Evolutionary conservation across 768 basidiomycete genomes (phyloP).

Genomic region (Chalciporus chontae): DNA sequence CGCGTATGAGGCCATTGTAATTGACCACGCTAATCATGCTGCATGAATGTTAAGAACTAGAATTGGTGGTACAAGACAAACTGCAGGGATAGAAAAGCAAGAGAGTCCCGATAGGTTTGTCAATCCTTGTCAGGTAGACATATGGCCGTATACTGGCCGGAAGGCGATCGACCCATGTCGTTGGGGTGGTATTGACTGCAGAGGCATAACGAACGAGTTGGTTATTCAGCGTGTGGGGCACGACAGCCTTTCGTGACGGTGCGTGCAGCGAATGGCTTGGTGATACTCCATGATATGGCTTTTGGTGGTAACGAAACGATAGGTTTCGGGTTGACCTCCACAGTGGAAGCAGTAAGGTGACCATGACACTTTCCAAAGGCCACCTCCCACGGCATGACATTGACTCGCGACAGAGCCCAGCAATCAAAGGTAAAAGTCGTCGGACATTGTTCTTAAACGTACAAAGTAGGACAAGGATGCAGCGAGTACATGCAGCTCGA

Average conservation of each 20-base stretch:
- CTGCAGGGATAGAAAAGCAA: slow-evolving; percentile 93
- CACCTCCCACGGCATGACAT: background rate
- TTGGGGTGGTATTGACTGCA: slow-evolving; percentile 15
- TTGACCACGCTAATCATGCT: slow-evolving; percentile 85
- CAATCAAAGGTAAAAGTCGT: slow-evolving; percentile 7
- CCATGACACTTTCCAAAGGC: slow-evolving; percentile 3
- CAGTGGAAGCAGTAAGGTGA: slow-evolving; percentile 1
- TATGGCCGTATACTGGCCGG: slow-evolving; percentile 70
- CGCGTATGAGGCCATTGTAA: slow-evolving; percentile 93
- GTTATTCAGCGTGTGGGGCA: background rate
- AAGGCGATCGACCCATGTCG: slow-evolving; percentile 66
- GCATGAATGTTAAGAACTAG: background rate
- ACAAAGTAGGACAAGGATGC: slow-evolving; percentile 13
- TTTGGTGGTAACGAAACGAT: background rate
- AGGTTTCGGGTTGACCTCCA: background rate
- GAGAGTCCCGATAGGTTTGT: slow-evolving; percentile 95
- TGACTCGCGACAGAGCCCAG: background rate
- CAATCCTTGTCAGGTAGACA: slow-evolving; percentile 79
- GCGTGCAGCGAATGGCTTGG: too few relatives aligned
- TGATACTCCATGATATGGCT: background rate
- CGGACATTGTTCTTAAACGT: slow-evolving; percentile 13
- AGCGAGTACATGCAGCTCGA: slow-evolving; percentile 27
- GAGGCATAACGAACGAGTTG: slow-evolving; percentile 16
- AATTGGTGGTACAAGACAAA: slow-evolving; percentile 37
- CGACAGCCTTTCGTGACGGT: background rate